Evolutionary conservation across 2,329 filamentous ascomycete species (phyloP), one percentile per base, ranked within the genome.

Genomic region (Sporothrix variecibatus): DNA sequence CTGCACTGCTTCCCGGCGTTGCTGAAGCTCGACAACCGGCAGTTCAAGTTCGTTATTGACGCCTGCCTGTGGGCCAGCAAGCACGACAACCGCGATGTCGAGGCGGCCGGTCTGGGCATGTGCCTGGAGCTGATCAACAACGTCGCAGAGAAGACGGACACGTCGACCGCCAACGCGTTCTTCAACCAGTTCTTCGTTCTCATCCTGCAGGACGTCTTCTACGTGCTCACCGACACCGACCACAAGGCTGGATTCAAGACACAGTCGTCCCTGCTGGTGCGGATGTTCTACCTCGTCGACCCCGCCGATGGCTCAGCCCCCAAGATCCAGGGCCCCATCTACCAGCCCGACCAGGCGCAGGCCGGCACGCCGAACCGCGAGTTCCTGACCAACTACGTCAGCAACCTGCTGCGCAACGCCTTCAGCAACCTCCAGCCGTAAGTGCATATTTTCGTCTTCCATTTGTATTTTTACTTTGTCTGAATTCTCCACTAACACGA

Each of bases 61-160:
- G 97, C 95, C 49, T 99, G 97, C 87, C 94, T 98, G 88, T 99
- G 96, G 97, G 96, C 97, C n/a, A 98, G 95, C 86, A 99, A 99
- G 87, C 96, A 99, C 83, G 96, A 99, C 85, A 99, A 99, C 84
- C 93, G 96, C 75, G 94, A 98, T 81, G 96, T 99, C 40, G 96
- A 99, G 84, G 94, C 93, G 78, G 97, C 96, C 53, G 96, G 96
- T 75, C 90, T 99, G 75, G 96, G 95, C 83, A 99, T 99, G 96
- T 98, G 95, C 82, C 90, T 97, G 78, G 96, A 99, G 84, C 87
- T 99, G 77, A 95, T 99, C 81, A 95, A 93, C 84, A 99, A 99
- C 84, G 97, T 99, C 86, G 94, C 95, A 9, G 95, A 98, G 79
- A 93, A 95, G 81, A 92, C 94, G 0, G 95, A 98, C 81, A 85